Evolutionary conservation across 768 basidiomycete species (phyloP).

Genomic region (Mycena galericulata): DNA sequence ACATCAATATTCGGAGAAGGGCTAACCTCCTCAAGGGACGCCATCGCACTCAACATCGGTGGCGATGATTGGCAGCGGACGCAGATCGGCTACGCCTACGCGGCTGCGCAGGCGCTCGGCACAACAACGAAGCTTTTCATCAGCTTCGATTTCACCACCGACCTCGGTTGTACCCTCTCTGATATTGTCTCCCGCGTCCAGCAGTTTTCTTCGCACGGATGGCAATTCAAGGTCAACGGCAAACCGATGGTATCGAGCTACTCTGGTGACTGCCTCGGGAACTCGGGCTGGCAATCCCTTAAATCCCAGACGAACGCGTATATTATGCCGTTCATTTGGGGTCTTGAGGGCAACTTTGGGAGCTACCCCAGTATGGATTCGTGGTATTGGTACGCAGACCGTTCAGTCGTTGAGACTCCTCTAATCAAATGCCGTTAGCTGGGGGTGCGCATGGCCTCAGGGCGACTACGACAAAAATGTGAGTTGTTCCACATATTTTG

Average conservation of each 20-base stretch:
- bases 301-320: constrained; percentile 61
- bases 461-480: constrained; percentile 58
- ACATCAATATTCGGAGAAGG: constrained; percentile 41
- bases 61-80: constrained; percentile 61
- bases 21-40: constrained; percentile 60
- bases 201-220: constrained; percentile 50
- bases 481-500: no score
- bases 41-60: constrained; percentile 74
- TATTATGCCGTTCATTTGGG: constrained; percentile 68
- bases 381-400: constrained; percentile 57
- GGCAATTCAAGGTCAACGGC: constrained; percentile 66
- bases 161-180: constrained; percentile 57
- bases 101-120: constrained; percentile 56
- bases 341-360: constrained; percentile 58
- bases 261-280: constrained; percentile 70
- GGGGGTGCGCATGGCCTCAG: constrained; percentile 75
- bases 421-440: constrained; percentile 44
- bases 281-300: constrained; percentile 57
- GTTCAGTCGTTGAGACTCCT: background rate
- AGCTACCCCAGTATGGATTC: constrained; percentile 63
- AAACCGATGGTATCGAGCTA: constrained; percentile 73
- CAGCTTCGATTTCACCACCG: constrained; percentile 66
- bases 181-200: constrained; percentile 54
- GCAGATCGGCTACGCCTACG: constrained; percentile 63
- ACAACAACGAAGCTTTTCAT: constrained; percentile 65